Percentiles rank a stretch among this genome's conserved stretches.
These are phyloP conservation scores for Piromyces finnis DNA, from an alignment of 192 early-diverging fungal species.

Conservation along the genomic window DNA sequence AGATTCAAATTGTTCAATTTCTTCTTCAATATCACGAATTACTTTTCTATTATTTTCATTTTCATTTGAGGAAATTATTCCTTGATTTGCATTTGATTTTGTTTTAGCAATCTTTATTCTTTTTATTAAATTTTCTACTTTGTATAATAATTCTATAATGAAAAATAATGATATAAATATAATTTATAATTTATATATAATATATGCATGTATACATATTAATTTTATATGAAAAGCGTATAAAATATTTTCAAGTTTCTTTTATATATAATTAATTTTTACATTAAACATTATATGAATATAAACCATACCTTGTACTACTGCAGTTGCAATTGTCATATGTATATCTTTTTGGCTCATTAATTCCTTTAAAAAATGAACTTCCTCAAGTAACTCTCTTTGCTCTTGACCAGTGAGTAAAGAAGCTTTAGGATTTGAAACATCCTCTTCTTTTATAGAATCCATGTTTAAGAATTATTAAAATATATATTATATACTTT, in stretches of 20 bases:
- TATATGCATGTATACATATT: no score
- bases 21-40: background rate
- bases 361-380: background rate
- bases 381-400: background rate
- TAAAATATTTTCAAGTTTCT: no score
- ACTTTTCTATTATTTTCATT: background rate
- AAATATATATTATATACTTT: no score
- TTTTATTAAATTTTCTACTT: background rate
- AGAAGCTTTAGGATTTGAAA: background rate
- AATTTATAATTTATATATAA: no score
- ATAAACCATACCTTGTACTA: background rate
- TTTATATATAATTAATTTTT: no score
- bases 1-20: background rate
- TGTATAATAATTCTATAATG: background rate
- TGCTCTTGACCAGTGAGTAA: background rate
- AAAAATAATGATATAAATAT: no score
- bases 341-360: background rate
- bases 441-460: background rate
- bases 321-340: background rate
- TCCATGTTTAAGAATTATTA: no score
- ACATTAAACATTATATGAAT: no score
- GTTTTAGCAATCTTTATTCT: background rate
- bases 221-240: no score
- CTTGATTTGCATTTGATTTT: background rate
- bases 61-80: background rate